A percentile compares a stretch with the other conserved stretches of the same genome.
Conservation (phyloP, 768 basidiomycete species). For the Roridomyces roridus region DNA sequence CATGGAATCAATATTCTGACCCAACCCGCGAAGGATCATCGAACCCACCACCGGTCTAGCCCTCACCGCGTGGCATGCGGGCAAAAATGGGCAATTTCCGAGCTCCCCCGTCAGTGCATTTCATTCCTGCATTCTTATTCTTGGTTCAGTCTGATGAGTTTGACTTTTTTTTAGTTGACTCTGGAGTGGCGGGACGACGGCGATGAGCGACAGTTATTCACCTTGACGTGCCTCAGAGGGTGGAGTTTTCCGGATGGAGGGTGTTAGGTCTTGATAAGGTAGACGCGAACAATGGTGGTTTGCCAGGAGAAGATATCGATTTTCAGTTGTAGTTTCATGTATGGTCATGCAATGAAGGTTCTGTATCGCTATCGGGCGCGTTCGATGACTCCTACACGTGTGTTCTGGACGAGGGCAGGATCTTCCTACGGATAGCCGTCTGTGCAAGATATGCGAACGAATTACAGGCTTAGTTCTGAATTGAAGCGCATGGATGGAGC, state of each 20-base stretch:
- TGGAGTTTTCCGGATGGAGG: slow-evolving; percentile 2
- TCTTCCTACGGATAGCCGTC: too few relatives aligned
- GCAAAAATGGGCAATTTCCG: not conserved
- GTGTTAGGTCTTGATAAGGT: not conserved
- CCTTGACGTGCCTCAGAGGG: not conserved
- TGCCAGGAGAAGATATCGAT: too few relatives aligned
- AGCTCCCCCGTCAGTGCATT: slow-evolving; percentile 2
- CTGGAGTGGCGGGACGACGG: not conserved
- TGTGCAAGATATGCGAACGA: too few relatives aligned
- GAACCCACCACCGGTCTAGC: not conserved
- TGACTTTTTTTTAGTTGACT: not conserved
- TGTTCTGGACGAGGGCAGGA: too few relatives aligned
- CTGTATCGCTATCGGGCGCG: too few relatives aligned
- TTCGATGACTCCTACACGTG: too few relatives aligned
- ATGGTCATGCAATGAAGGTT: too few relatives aligned
- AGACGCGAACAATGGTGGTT: too few relatives aligned
- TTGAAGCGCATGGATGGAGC: too few relatives aligned
- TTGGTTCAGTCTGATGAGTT: not conserved
- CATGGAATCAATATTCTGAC: not conserved
- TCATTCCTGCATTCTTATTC: too few relatives aligned
- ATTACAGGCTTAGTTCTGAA: too few relatives aligned
- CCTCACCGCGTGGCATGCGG: slow-evolving; percentile 7
- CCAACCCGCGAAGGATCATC: not conserved
- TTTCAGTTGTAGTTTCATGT: too few relatives aligned
- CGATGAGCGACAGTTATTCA: slow-evolving; percentile 4